These are phyloP conservation scores for Theileria sp. DNA, from an alignment of 169 alveolate species.

Conservation along the genomic window DNA sequence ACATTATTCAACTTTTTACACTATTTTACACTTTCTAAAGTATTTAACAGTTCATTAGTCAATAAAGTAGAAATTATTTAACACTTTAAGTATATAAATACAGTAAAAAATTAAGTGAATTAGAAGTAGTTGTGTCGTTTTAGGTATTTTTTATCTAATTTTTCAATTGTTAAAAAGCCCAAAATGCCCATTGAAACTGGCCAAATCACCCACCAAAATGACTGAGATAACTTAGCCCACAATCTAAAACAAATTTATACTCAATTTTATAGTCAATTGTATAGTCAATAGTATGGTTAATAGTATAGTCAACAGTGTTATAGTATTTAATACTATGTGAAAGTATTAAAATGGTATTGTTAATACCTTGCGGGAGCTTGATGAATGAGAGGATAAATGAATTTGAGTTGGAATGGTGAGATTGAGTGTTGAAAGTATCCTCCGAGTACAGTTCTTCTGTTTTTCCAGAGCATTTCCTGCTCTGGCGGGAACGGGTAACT, in stretches of 20 bases:
- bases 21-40: no score
- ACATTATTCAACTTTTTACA: not conserved
- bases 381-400: slow-evolving; percentile 82
- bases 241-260: slow-evolving; percentile 19
- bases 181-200: slow-evolving; percentile 60
- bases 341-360: no score
- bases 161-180: slow-evolving; percentile 51
- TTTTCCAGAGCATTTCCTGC: slow-evolving; percentile 84
- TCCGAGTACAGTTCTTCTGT: slow-evolving; percentile 80
- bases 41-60: no score
- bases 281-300: not conserved
- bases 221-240: slow-evolving; percentile 77
- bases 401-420: slow-evolving; percentile 84
- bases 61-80: no score
- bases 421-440: slow-evolving; percentile 83
- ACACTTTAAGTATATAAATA: no score
- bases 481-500: slow-evolving; percentile 85
- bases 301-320: no score
- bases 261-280: not conserved
- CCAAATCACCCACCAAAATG: slow-evolving; percentile 80
- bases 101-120: not conserved
- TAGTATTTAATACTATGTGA: no score
- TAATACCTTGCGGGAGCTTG: slow-evolving; percentile 82
- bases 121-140: slow-evolving; percentile 42
- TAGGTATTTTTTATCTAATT: slow-evolving; percentile 36